Evolutionary conservation across 345 rosid species (phyloP), one percentile per base, ranked within the genome.

Genomic region (Dipteronia dyeriana): DNA sequence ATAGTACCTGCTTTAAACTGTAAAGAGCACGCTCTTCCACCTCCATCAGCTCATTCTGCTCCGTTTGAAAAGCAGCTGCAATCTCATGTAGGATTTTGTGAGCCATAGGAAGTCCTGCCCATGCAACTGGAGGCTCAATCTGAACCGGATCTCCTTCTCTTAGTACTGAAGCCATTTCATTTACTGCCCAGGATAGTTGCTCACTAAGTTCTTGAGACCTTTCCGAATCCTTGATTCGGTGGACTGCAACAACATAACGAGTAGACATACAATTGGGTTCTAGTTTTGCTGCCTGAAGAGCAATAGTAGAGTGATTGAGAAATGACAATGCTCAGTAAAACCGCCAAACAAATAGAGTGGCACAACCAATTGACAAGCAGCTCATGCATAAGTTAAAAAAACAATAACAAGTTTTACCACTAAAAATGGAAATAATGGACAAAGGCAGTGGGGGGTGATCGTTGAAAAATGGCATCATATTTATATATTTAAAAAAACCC

Each of bases 81-180:
- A 94, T 91, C 85, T 94, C 99, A 70, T 96, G 98, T 5, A 87
- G 98, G 62, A 90, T 85, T 80, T 94, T 92, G 82, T 94, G 98
- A 85, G 88, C 97, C 92, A 91, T 87, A 66, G 93, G 97, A 76
- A 94, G 93, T 70, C 99, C 99, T 34, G 97, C 92, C 99, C 98
- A 92, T 54, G 93, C 99, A 79, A 87, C 78, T 53, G 97, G 88
- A 83, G 80, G 86, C 67, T 94, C 95, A 74, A 92, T 85, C 7
- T 88, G 90, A 80, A 86, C 91, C 82, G 93, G 77, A 38, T 96
- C 99, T 76, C 97, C 97, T 82, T 96, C 99, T 83, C 99, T 90
- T 76, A 92, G 76, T 49, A 94, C 87, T 38, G 99, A 94, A 75
- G 98, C 98, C 98, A 96, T 96, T 86, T 96, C 99, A 82, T 94